These are phyloP conservation scores for Pisolithus thermaeus DNA, from an alignment of 1,284 basidiomycete species.

Conservation along the genomic window DNA sequence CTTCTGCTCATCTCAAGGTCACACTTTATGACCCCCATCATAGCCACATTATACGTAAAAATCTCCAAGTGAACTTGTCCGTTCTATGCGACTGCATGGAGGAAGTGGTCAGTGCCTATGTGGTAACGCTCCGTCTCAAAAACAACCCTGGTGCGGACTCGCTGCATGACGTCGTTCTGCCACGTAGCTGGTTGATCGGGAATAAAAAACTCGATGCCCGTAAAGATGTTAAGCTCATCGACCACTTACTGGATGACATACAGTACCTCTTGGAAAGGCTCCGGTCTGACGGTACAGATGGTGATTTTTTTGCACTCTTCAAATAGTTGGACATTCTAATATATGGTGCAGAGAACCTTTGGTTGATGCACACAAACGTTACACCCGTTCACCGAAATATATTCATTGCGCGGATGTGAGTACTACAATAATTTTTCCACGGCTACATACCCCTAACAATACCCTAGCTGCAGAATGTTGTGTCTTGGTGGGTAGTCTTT, in stretches of 20 bases:
- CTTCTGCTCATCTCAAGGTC: not conserved
- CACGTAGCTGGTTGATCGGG: constrained; percentile 40
- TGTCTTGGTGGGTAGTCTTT: constrained; percentile 15
- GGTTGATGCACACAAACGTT: constrained; percentile 16
- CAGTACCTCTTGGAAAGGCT: constrained; percentile 12
- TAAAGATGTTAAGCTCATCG: constrained; percentile 4
- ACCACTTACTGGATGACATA: constrained; percentile 9
- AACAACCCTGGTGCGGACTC: constrained; percentile 3
- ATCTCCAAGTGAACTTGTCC: constrained; percentile 33
- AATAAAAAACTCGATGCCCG: constrained; percentile 14
- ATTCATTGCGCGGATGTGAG: constrained; percentile 26
- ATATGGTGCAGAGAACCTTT: constrained; percentile 9
- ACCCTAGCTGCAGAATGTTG: constrained; percentile 19
- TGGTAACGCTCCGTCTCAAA: constrained; percentile 28
- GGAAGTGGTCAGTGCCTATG: constrained; percentile 32
- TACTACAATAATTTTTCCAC: not conserved
- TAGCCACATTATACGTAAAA: constrained; percentile 37
- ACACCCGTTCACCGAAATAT: constrained; percentile 17
- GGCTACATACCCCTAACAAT: constrained; percentile 1
- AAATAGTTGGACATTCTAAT: not conserved
- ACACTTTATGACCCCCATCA: not conserved
- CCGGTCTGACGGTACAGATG: constrained; percentile 7
- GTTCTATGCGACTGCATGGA: constrained; percentile 45
- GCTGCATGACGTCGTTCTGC: constrained; percentile 41
- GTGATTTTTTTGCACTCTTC: constrained; percentile 1